Percentiles rank a stretch among this genome's conserved stretches.
These are phyloP conservation scores for Lactarius sanguifluus DNA, from an alignment of 768 basidiomycete genomes.

Conservation along the genomic window DNA sequence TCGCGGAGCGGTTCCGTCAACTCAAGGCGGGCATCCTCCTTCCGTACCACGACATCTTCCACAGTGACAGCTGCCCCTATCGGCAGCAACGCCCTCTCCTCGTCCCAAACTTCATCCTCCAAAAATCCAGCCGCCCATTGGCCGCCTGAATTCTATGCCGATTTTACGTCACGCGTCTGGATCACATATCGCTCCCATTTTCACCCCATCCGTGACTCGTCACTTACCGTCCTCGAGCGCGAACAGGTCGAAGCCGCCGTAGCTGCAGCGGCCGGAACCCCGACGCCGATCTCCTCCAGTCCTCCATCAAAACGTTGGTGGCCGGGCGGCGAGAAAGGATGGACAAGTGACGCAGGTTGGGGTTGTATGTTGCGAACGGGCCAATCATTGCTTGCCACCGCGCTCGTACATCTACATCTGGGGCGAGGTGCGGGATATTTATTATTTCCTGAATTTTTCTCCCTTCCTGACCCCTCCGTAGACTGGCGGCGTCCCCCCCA, in stretches of 20 bases:
- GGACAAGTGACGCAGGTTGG: constrained; percentile 87
- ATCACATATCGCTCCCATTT: constrained; percentile 92
- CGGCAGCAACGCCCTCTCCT: constrained; percentile 37
- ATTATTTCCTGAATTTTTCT: constrained; percentile 13
- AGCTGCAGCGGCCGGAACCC: constrained; percentile 8
- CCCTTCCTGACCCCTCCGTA: constrained; percentile 35
- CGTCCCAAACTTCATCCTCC: constrained; percentile 39
- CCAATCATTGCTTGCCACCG: constrained; percentile 79
- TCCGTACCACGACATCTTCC: constrained; percentile 47
- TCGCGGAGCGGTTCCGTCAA: constrained; percentile 43
- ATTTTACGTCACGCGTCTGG: constrained; percentile 88
- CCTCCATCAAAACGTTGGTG: constrained; percentile 60
- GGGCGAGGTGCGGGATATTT: constrained; percentile 56
- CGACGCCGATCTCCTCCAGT: constrained; percentile 33
- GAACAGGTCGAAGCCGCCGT: constrained; percentile 34
- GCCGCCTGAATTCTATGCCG: constrained; percentile 82
- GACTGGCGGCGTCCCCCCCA: constrained; percentile 83
- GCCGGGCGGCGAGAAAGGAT: constrained; percentile 69
- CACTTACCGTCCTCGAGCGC: constrained; percentile 44
- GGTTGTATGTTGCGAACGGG: constrained; percentile 91
- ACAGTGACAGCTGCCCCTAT: constrained; percentile 34
- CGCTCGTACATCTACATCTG: constrained; percentile 71
- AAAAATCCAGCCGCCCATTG: constrained; percentile 41
- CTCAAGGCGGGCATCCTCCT: constrained; percentile 45
- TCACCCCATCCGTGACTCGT: constrained; percentile 68